phyloP scores from a whole-genome alignment of 2,329 filamentous ascomycete genomes.

The Colletotrichum tanaceti region DNA sequence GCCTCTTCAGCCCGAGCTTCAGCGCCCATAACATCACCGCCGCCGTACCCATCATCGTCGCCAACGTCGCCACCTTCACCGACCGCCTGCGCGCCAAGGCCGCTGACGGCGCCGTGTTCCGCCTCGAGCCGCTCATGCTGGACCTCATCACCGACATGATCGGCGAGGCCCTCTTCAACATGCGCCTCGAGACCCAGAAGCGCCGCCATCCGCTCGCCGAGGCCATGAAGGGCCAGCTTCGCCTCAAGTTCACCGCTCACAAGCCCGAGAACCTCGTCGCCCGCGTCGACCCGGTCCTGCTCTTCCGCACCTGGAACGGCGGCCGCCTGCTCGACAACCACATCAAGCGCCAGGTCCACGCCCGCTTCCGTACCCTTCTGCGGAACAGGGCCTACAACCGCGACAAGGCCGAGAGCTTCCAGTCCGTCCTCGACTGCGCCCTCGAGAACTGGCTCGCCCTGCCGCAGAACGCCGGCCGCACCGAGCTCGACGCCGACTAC shows the following conservation, averaged over 20 bases:
- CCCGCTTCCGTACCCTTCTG: slow-evolving; percentile 43
- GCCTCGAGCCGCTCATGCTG: slow-evolving; percentile 45
- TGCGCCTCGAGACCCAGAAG: slow-evolving; percentile 48
- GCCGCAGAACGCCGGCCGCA: slow-evolving; percentile 40
- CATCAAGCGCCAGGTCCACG: slow-evolving; percentile 46
- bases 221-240: slow-evolving; percentile 44
- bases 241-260: slow-evolving; percentile 39
- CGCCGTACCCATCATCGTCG: slow-evolving; percentile 45
- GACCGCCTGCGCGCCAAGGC: slow-evolving; percentile 44
- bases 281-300: slow-evolving; percentile 46
- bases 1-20: slow-evolving; percentile 48
- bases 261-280: slow-evolving; percentile 41
- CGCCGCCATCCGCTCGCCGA: slow-evolving; percentile 47
- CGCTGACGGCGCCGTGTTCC: slow-evolving; percentile 38
- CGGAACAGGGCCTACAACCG: slow-evolving; percentile 42
- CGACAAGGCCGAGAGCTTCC: slow-evolving; percentile 34
- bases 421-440: slow-evolving; percentile 49
- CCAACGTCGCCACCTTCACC: slow-evolving; percentile 46
- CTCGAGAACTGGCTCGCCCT: slow-evolving; percentile 48
- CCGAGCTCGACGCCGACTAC: slow-evolving; percentile 44
- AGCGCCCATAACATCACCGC: slow-evolving; percentile 49
- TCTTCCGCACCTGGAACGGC: slow-evolving; percentile 49
- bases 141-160: slow-evolving; percentile 51
- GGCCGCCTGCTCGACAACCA: slow-evolving; percentile 45
- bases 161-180: slow-evolving; percentile 48